Conservation (phyloP, 352 stramenopile species). For the Halophytophthora polymorphica region DNA sequence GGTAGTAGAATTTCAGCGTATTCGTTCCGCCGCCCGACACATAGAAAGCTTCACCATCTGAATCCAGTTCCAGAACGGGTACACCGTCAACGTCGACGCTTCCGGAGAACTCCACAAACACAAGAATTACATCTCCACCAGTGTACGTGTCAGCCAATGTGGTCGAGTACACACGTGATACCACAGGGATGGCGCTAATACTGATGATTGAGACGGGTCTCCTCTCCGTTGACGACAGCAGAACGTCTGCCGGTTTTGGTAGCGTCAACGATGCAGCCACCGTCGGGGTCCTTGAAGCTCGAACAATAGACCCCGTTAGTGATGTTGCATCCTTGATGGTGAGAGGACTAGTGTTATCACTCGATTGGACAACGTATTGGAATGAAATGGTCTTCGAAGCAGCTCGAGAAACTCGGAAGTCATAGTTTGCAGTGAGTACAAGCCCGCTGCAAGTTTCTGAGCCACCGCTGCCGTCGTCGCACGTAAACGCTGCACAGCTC, state of each 20-base stretch:
- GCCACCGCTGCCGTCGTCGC: conserved; percentile 32
- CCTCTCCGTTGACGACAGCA: conserved; percentile 10
- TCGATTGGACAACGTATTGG: conserved; percentile 47
- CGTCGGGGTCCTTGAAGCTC: conserved; percentile 32
- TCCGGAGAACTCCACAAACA: conserved; percentile 51
- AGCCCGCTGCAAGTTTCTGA: conserved; percentile 28
- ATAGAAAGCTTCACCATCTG: conserved; percentile 49
- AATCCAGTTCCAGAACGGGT: conserved; percentile 68
- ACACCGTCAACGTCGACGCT: conserved; percentile 46
- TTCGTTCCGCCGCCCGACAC: conserved; percentile 41
- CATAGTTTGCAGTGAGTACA: conserved; percentile 40
- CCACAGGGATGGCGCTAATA: conserved; percentile 24
- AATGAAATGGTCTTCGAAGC: conserved; percentile 46
- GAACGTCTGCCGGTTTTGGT: conserved; percentile 9
- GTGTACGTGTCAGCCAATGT: conserved; percentile 52
- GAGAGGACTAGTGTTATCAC: conserved; percentile 25
- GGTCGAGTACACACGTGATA: conserved; percentile 41
- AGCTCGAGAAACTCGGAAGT: conserved; percentile 35
- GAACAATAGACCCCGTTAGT: conserved; percentile 40
- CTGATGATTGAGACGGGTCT: conserved; percentile 32
- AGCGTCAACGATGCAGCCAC: conserved; percentile 30
- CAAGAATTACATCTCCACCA: conserved; percentile 53
- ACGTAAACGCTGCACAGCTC: conserved; percentile 47
- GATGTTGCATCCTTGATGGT: conserved; percentile 26
- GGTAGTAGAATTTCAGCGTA: conserved; percentile 65